Evolutionary conservation across 176 grass and related monocot genomes (phyloP).

Genomic region (Raddia guianensis): DNA sequence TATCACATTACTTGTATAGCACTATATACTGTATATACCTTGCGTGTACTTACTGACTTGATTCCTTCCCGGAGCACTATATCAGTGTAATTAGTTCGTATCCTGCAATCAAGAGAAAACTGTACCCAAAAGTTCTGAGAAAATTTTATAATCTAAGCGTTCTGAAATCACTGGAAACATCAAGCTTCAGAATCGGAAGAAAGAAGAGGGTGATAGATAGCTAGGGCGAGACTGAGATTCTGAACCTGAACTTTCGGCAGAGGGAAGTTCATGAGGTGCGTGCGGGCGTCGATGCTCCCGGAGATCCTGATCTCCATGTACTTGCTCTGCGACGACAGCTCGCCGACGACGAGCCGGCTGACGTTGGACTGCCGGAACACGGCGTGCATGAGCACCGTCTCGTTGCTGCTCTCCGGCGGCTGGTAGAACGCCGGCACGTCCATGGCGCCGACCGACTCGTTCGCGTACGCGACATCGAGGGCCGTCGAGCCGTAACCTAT

Average conservation of each 20-base stretch:
- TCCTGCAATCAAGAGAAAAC: slow-evolving; percentile 79
- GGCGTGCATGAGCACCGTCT: slow-evolving; percentile 71
- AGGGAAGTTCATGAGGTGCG: slow-evolving; percentile 68
- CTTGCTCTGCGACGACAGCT: slow-evolving; percentile 45
- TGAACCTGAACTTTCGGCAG: slow-evolving; percentile 67
- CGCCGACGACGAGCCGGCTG: slow-evolving; percentile 48
- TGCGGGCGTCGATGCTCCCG: slow-evolving; percentile 52
- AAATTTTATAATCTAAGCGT: neutral
- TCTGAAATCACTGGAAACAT: neutral
- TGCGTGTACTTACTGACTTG: slow-evolving; percentile 38
- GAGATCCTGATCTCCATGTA: slow-evolving; percentile 64
- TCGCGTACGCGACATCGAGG: slow-evolving; percentile 63
- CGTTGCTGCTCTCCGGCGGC: slow-evolving; percentile 60
- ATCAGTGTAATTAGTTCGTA: slow-evolving; percentile 74
- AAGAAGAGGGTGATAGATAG: neutral
- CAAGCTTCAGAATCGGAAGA: slow-evolving; percentile 4
- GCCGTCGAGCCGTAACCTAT: slow-evolving; percentile 66
- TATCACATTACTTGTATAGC: no score
- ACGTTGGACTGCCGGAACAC: slow-evolving; percentile 55
- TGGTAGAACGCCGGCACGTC: slow-evolving; percentile 85
- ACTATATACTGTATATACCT: slow-evolving; percentile 45
- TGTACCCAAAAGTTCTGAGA: slow-evolving; percentile 12
- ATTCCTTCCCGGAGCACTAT: slow-evolving; percentile 57
- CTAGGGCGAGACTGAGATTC: neutral
- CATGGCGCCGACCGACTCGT: slow-evolving; percentile 60